Percentiles rank a stretch among this genome's conserved stretches.
Evolutionary conservation across 2,329 filamentous ascomycete genomes (phyloP).

Genomic region (Balansia obtecta): DNA sequence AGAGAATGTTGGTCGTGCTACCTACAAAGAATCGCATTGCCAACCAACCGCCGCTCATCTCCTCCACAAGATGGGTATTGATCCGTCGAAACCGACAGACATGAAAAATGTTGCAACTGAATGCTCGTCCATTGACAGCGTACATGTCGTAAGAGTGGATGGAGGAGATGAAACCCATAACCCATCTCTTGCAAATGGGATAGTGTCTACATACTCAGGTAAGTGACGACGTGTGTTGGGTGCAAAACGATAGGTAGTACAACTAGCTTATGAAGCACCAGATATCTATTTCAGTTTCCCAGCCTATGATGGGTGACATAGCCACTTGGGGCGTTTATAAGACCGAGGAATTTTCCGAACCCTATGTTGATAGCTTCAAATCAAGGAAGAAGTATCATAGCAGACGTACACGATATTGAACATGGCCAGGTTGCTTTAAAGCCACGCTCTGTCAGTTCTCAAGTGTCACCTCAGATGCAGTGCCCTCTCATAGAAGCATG

Average conservation of each 20-base stretch:
- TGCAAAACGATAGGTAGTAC: neutral
- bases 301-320: constrained; percentile 45
- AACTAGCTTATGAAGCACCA: neutral
- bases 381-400: too few relatives aligned
- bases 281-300: constrained; percentile 58
- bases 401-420: too few relatives aligned
- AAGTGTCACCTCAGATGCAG: too few relatives aligned
- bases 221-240: neutral
- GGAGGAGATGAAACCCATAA: neutral
- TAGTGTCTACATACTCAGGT: neutral
- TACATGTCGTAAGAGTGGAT: neutral
- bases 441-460: too few relatives aligned
- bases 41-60: neutral
- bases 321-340: too few relatives aligned
- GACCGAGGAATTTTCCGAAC: neutral
- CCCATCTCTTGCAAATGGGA: neutral
- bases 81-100: neutral
- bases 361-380: neutral
- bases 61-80: neutral
- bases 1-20: neutral
- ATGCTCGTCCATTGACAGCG: neutral
- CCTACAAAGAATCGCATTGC: neutral
- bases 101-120: neutral
- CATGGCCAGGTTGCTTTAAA: too few relatives aligned
- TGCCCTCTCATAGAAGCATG: too few relatives aligned